Conservation (phyloP, 2,329 filamentous ascomycete genomes). For the Teratosphaeria gauchensis region DNA sequence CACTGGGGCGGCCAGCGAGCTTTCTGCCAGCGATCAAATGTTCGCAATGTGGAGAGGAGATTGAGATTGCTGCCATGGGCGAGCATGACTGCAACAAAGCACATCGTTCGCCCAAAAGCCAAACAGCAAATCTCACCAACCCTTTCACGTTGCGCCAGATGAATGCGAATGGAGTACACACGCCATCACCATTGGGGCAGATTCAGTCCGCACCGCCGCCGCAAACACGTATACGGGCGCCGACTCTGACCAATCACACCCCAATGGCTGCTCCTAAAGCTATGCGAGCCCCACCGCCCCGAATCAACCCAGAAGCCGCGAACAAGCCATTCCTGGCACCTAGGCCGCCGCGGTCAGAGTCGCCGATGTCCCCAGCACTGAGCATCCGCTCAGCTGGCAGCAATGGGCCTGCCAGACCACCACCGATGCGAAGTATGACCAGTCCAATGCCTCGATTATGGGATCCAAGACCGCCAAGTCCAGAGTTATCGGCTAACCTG, state of each 20-base stretch:
- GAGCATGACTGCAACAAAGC: conserved; percentile 58
- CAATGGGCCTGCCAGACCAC: conserved; percentile 12
- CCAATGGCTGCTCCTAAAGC: conserved; percentile 24
- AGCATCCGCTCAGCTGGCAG: conserved; percentile 18
- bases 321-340: conserved; percentile 22
- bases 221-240: conserved; percentile 6
- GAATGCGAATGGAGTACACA: conserved; percentile 9
- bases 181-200: conserved; percentile 9
- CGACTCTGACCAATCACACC: conserved; percentile 6
- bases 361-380: conserved; percentile 31
- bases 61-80: conserved; percentile 77
- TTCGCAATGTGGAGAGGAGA: conserved; percentile 65
- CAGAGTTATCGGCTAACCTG: conserved; percentile 34
- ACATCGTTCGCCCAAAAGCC: conserved; percentile 7
- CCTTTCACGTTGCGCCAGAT: conserved; percentile 18
- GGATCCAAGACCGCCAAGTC: conserved; percentile 25
- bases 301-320: conserved; percentile 23
- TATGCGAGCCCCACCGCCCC: conserved; percentile 13
- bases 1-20: conserved; percentile 48
- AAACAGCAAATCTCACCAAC: conserved; percentile 15
- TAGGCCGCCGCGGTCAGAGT: conserved; percentile 45
- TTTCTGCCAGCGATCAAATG: conserved; percentile 81
- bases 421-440: conserved; percentile 16
- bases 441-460: conserved; percentile 23
- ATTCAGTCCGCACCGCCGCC: conserved; percentile 2